A percentile compares a stretch with the other conserved stretches of the same genome.
Conservation (phyloP, 495 filamentous ascomycete genomes). For the Clohesyomyces aquaticus region DNA sequence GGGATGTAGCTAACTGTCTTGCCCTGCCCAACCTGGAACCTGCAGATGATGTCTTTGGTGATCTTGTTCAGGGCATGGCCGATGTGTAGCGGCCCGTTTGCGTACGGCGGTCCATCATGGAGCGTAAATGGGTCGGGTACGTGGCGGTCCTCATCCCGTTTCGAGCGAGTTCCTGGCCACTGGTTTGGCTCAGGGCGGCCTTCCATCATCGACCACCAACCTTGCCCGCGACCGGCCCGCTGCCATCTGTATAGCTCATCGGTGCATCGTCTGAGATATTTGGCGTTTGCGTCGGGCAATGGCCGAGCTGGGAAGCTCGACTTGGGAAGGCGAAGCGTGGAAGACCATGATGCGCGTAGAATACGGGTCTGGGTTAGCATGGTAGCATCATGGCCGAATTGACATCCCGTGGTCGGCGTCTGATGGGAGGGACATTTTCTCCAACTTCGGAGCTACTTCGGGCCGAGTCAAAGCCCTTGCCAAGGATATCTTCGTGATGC, state of each 20-base stretch:
- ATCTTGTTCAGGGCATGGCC: conserved; percentile 99
- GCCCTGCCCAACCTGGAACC: conserved; percentile 77
- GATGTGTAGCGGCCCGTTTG: conserved; percentile 90
- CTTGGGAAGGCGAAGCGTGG: conserved; percentile 50
- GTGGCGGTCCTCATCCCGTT: conserved; percentile 6
- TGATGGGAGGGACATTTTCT: conserved; percentile 11
- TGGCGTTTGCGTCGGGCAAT: conserved; percentile 46
- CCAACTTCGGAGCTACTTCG: not conserved
- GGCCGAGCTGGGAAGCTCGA: conserved; percentile 54
- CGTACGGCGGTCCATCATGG: conserved; percentile 97
- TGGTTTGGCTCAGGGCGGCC: no score
- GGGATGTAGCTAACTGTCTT: conserved; percentile 83
- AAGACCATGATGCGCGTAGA: conserved; percentile 43
- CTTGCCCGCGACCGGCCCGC: no score
- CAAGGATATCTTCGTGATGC: no score
- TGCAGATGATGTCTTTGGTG: conserved; percentile 88
- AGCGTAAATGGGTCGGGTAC: conserved; percentile 63
- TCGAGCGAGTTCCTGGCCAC: no score
- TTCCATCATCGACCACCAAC: no score
- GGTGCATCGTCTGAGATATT: conserved; percentile 74
- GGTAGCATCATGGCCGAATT: conserved; percentile 36
- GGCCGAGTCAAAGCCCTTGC: not conserved
- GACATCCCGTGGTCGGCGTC: not conserved
- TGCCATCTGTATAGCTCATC: conserved; percentile 93
- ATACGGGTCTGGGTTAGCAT: conserved; percentile 42